Evolutionary conservation across 2,329 filamentous ascomycete genomes (phyloP).

Genomic region (Hymenoscyphus salicellus): DNA sequence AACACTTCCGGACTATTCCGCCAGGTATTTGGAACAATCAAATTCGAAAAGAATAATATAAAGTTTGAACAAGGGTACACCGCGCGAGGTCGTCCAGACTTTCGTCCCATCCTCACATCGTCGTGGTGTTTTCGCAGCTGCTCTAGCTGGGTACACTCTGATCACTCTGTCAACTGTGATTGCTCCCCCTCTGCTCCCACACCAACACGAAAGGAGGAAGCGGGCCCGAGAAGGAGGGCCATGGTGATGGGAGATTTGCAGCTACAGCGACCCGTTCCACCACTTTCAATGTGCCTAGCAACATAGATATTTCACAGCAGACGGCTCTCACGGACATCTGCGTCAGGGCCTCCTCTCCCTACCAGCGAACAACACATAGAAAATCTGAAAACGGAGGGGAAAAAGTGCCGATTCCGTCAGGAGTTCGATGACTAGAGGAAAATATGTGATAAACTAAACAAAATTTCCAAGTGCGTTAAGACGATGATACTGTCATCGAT

Average conservation of each 20-base stretch:
- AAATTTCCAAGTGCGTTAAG: too few relatives aligned
- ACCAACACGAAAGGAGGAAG: too few relatives aligned
- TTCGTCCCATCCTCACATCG: neutral
- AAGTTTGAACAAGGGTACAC: too few relatives aligned
- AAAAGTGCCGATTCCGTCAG: neutral
- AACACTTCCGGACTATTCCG: neutral
- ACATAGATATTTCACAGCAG: neutral
- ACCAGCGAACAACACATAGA: neutral
- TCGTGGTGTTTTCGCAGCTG: neutral
- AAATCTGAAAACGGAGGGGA: neutral
- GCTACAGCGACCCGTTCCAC: neutral
- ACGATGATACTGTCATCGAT: too few relatives aligned
- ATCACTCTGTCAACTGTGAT: neutral
- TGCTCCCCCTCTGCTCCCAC: neutral
- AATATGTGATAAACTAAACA: too few relatives aligned
- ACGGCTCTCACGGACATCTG: neutral
- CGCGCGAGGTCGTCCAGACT: too few relatives aligned
- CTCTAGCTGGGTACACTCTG: neutral
- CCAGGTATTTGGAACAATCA: neutral
- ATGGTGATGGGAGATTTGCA: constrained; percentile 4
- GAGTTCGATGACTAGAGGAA: neutral
- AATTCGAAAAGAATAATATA: too few relatives aligned
- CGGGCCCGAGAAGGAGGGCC: neutral
- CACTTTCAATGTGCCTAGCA: constrained; percentile 1
- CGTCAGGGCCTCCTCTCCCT: neutral